A percentile compares a stretch with the other conserved stretches of the same genome.
Evolutionary conservation across 257 asterid species (phyloP).

Genomic region (Lavandula angustifolia): DNA sequence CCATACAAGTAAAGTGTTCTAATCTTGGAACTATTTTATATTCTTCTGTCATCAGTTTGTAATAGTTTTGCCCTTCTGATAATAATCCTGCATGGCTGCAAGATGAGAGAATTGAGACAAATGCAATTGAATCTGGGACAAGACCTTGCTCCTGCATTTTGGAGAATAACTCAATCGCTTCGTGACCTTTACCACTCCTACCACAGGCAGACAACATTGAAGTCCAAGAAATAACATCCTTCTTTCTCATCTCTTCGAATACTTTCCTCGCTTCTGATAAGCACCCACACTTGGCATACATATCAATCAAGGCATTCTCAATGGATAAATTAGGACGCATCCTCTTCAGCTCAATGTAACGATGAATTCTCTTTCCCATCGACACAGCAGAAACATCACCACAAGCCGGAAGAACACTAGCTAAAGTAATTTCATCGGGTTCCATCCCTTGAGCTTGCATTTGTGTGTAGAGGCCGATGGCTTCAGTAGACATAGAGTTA

Average conservation of each 20-base stretch:
- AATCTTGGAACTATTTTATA: slow-evolving; percentile 65
- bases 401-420: slow-evolving; percentile 91
- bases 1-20: slow-evolving; percentile 88
- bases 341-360: slow-evolving; percentile 44
- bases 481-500: slow-evolving; percentile 72
- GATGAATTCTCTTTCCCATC: slow-evolving; percentile 64
- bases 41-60: slow-evolving; percentile 56
- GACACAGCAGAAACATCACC: slow-evolving; percentile 77
- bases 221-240: slow-evolving; percentile 92
- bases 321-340: slow-evolving; percentile 64
- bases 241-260: slow-evolving; percentile 60
- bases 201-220: slow-evolving; percentile 86
- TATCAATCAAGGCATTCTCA: slow-evolving; percentile 84
- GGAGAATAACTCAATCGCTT: slow-evolving; percentile 61
- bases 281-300: slow-evolving; percentile 94
- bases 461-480: slow-evolving; percentile 54
- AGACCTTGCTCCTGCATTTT: slow-evolving; percentile 57
- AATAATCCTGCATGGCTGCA: slow-evolving; percentile 88
- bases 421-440: slow-evolving; percentile 65
- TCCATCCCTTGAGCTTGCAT: slow-evolving; percentile 61
- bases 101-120: slow-evolving; percentile 85
- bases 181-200: slow-evolving; percentile 73
- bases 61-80: slow-evolving; percentile 57
- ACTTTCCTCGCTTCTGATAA: slow-evolving; percentile 73
- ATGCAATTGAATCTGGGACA: slow-evolving; percentile 78